Evolutionary conservation across 2,329 filamentous ascomycete genomes (phyloP).

Genomic region (Periconia sp.): DNA sequence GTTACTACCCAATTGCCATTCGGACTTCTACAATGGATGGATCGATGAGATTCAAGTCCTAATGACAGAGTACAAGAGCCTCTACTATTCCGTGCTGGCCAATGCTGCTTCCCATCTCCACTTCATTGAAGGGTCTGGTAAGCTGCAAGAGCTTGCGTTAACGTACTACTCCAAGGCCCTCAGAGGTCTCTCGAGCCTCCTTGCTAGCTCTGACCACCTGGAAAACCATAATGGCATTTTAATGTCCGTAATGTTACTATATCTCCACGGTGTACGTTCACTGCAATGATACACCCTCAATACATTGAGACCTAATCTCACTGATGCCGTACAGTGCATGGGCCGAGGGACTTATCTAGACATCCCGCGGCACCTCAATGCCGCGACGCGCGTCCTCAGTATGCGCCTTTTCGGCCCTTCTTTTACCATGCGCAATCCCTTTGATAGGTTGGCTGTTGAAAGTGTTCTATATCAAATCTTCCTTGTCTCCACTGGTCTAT

Average conservation of each 20-base stretch:
- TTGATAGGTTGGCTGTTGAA: constrained; percentile 22
- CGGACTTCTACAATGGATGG: constrained; percentile 37
- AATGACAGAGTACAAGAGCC: constrained; percentile 29
- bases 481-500: constrained; percentile 19
- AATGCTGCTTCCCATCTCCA: constrained; percentile 23
- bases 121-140: constrained; percentile 11
- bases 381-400: constrained; percentile 17
- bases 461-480: constrained; percentile 26
- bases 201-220: constrained; percentile 7
- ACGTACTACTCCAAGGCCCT: constrained; percentile 20
- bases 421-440: constrained; percentile 8
- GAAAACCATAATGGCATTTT: constrained; percentile 16
- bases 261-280: constrained; percentile 18
- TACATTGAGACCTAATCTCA: not conserved
- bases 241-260: constrained; percentile 20
- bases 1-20: constrained; percentile 35
- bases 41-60: constrained; percentile 34
- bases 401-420: constrained; percentile 14
- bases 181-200: constrained; percentile 9
- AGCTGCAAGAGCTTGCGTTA: constrained; percentile 16
- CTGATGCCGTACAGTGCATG: constrained; percentile 11
- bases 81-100: constrained; percentile 35
- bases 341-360: constrained; percentile 18
- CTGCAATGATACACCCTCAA: too few relatives aligned
- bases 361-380: constrained; percentile 16